Evolutionary conservation across 805 yeast species (phyloP).

Genomic region (Lachancea thermotolerans): DNA sequence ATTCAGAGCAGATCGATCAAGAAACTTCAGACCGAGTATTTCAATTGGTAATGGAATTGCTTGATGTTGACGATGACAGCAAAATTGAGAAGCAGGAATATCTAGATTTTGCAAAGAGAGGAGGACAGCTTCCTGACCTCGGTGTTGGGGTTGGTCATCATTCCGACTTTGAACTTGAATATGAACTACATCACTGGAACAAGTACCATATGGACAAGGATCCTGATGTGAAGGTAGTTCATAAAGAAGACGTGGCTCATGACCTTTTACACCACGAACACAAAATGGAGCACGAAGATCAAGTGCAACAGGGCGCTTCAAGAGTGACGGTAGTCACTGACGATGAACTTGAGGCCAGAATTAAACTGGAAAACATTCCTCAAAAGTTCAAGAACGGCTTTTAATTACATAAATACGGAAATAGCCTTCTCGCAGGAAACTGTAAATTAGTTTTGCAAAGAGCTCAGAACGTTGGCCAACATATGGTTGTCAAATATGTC

Average conservation of each 20-base stretch:
- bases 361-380: conserved; percentile 35
- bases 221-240: conserved; percentile 74
- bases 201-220: conserved; percentile 68
- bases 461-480: conserved; percentile 12
- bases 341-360: conserved; percentile 36
- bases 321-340: conserved; percentile 34
- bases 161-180: conserved; percentile 86
- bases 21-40: conserved; percentile 50
- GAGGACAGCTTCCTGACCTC: conserved; percentile 80
- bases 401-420: too few relatives aligned
- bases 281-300: conserved; percentile 59
- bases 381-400: conserved; percentile 30
- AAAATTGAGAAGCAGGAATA: conserved; percentile 64
- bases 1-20: conserved; percentile 52
- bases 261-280: conserved; percentile 81
- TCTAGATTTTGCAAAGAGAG: conserved; percentile 49
- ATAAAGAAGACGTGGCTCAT: conserved; percentile 83
- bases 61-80: conserved; percentile 65
- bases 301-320: conserved; percentile 31
- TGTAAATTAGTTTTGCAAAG: background rate
- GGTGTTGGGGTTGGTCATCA: conserved; percentile 94
- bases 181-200: conserved; percentile 93
- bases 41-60: conserved; percentile 44
- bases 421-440: too few relatives aligned
- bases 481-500: conserved; percentile 20